Evolutionary conservation across 768 basidiomycete species (phyloP), one percentile per base, ranked within the genome.

Genomic region (Cyclocybe aegerita): DNA sequence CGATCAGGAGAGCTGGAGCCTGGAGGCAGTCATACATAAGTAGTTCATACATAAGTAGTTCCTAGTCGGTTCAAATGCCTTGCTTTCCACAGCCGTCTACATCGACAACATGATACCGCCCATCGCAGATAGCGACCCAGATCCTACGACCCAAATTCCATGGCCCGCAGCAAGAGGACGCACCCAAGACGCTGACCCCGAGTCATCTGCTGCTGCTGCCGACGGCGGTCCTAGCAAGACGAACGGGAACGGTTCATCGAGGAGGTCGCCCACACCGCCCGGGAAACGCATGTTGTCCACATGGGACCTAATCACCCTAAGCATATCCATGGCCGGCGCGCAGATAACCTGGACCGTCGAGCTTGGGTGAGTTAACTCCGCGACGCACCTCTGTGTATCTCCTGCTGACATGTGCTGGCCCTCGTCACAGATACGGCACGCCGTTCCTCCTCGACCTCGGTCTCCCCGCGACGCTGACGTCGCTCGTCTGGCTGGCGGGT

Each of bases 311-410:
- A 78, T 92, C 60, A 88, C 88, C 2, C 73, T 93, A 59, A 90
- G 86, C 52, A 81, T 97, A 53, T 91, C 93, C 7, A 95, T 98
- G 90, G 93, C 85, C 39, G 96, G 96, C 11, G 91, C 90, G 5
- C 91, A 97, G 70, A 85, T 98, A 17, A 88, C 92, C 1, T 98
- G 95, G 95, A 96, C 93, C 1, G 88, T 97, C 3, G 93, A 96
- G 64, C 81, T 95, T 17, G 93, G 92, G 93, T 94, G 61, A 56
- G 86, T 70, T 41, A 34, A 16, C 38, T 42, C 15, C 41, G 30
- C 17, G 10, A 43, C 38, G 31, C 31, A 12, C 31, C 46, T 39
- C 12, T n/a, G 38, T 4, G 14, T 40, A 35, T 11, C 57, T 29
- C 34, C n/a, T 23, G 40, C 46, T 56, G 50, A 48, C 46, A 50